These are phyloP conservation scores for Cyclotella kingstonii DNA, from an alignment of 108 stramenopile genomes.

Conservation along the genomic window DNA sequence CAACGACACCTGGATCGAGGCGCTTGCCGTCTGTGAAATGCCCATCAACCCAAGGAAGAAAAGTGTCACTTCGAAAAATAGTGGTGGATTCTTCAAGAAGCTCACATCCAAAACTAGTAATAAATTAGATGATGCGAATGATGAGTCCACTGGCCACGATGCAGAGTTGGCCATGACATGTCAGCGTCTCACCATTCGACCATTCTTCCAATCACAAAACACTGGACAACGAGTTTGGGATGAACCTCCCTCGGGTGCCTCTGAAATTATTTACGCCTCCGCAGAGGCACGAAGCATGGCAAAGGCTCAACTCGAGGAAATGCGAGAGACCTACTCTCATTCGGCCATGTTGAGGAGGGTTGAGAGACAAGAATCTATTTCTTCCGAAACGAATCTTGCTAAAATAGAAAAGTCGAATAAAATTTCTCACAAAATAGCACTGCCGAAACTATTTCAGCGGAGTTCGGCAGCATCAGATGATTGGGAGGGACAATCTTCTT, in stretches of 20 bases:
- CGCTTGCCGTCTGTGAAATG: slow-evolving; percentile 60
- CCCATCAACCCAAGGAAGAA: slow-evolving; percentile 8
- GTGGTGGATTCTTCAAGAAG: slow-evolving; percentile 24
- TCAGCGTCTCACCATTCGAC: slow-evolving; percentile 58
- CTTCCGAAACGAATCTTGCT: slow-evolving; percentile 13
- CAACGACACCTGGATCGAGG: slow-evolving; percentile 78
- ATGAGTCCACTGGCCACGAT: slow-evolving; percentile 8
- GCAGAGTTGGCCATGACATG: slow-evolving; percentile 28
- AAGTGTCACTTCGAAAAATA: slow-evolving; percentile 4
- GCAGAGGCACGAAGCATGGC: slow-evolving; percentile 64
- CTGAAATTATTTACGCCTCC: slow-evolving; percentile 56
- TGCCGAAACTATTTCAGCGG: slow-evolving; percentile 6
- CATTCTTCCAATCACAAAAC: slow-evolving; percentile 65
- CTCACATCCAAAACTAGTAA: slow-evolving; percentile 31
- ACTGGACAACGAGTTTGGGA: slow-evolving; percentile 76
- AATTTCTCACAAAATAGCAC: slow-evolving; percentile 1
- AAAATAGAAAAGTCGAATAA: not conserved
- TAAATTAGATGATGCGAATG: not conserved
- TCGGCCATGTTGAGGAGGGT: slow-evolving; percentile 17
- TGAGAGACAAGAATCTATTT: slow-evolving; percentile 20
- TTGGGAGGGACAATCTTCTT: not conserved
- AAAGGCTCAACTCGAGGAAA: slow-evolving; percentile 57
- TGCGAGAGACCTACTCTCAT: slow-evolving; percentile 43
- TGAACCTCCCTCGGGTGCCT: slow-evolving; percentile 78
- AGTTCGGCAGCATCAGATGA: not conserved